Evolutionary conservation across 2,329 filamentous ascomycete species (phyloP), one percentile per base, ranked within the genome.

Genomic region (Zalaria sp.): DNA sequence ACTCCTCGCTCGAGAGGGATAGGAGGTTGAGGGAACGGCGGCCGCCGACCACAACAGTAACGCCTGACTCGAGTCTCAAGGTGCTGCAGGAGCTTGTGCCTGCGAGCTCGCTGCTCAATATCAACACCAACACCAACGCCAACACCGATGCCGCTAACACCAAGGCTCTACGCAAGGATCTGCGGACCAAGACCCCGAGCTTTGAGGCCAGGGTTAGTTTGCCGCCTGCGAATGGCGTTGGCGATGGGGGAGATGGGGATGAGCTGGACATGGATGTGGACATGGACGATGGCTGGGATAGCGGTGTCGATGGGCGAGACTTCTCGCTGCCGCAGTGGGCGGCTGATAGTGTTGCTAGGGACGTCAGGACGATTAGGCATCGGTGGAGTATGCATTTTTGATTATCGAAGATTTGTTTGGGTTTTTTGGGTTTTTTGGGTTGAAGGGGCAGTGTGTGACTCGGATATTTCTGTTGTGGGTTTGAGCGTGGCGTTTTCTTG

Each of bases 21-120:
- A 9, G 25, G 29, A 10, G 5, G 26, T 11, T 29, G 28, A 41
- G 39, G 39, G 28, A 9, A 35, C 26, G 32, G 25, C 6, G 39
- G 32, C 34, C 18, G 5, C 11, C 18, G 25, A 31, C 28, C 36
- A 29, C 25, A 25, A n/a, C 29, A 37, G 40, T 37, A 34, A 38
- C 34, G 37, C 44, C 59, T 0, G 62, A 65, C 47, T 44, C 54
- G n/a, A 61, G 60, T 1, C 54, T 64, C 9, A 60, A 57, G 39
- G 49, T 56, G 4, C 53, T 64, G 4, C 57, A 64, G 49, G 57
- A 63, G 29, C 55, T 62, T 4, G 61, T 62, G 4, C 58, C 57
- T 10, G 10, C 39, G n/a, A 40, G 39, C 10, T 29, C 43, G 7
- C 27, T 41, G 6, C 39, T 41, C 25, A 44, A 41, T 28, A 9